Base-by-base conservation (phyloP, 495 filamentous ascomycete species). In the Penicillium alfredii region DNA sequence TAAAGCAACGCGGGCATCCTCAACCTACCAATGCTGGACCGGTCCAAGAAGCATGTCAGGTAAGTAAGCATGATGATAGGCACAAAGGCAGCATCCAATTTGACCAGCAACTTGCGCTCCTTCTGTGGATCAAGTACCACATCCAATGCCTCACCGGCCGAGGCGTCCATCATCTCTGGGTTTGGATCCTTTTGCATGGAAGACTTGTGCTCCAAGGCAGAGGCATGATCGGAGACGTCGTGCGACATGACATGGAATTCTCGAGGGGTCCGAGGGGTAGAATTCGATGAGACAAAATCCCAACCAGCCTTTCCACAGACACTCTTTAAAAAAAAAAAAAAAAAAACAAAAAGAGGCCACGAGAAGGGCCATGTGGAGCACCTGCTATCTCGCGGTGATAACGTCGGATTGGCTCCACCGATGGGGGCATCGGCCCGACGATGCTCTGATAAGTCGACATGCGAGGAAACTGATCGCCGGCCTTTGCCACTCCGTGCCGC, bases 21-120 rank as follows among this genome's bases (percentile, higher is more conserved):
- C n/a, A n/a, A n/a, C 33, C 19, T 50, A 72, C 65, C 67, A 17
- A 72, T 70, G 40, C 66, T 72, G 1, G 61, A 56, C 18, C 69
- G 56, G 39, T 72, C 68, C 22, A 72, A 40, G 32, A 71, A 71
- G 33, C 63, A 65, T 8, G 60, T 53, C 8, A 72, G 39, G 30
- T 70, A 71, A 0, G 66, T 59, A 8, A 72, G 42, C 68, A 70
- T 72, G 35, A 72, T 70, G 4, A 69, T 59, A 0, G 66, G 66
- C 0, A 67, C 61, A 37, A 72, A 67, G 7, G 56, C 59, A 1
- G 55, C 10, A 45, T 72, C 66, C n/a, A 72, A 45, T 25, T 70
- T 70, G 22, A 51, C 32, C 11, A 71, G 50, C 5, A 69, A 47
- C 37, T 62, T 67, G 23, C 39, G 35, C 45, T 67, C 60, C 40